phyloP scores from a whole-genome alignment of 2,329 filamentous ascomycete genomes.

The Clonostachys rosea region DNA sequence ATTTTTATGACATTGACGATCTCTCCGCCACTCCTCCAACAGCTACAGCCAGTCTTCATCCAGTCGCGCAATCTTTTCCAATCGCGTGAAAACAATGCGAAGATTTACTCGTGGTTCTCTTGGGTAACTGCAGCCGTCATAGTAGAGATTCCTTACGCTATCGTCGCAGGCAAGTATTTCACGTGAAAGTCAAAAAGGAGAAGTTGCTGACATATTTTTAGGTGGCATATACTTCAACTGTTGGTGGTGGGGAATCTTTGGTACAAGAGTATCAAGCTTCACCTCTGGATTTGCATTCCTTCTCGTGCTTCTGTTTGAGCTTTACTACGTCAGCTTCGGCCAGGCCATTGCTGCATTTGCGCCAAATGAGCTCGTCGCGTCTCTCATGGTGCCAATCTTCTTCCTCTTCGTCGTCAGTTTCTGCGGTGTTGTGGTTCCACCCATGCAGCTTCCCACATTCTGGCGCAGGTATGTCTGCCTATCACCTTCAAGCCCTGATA shows the following conservation, averaged over 20 bases:
- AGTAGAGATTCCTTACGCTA: constrained; percentile 65
- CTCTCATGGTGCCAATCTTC: constrained; percentile 62
- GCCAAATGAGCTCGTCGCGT: constrained; percentile 63
- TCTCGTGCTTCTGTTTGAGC: constrained; percentile 60
- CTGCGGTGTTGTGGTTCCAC: constrained; percentile 66
- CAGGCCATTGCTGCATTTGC: constrained; percentile 64
- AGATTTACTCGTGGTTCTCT: constrained; percentile 74
- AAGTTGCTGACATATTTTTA: too few relatives aligned
- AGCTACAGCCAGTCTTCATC: constrained; percentile 70
- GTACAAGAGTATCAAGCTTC: constrained; percentile 45
- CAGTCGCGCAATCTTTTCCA: constrained; percentile 63
- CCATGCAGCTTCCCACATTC: constrained; percentile 51
- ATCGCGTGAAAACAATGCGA: constrained; percentile 68
- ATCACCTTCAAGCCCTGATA: too few relatives aligned
- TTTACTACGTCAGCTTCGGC: constrained; percentile 61
- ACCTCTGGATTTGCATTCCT: constrained; percentile 59
- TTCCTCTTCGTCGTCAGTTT: constrained; percentile 68
- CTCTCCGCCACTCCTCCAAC: constrained; percentile 68
- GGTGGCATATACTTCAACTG: constrained; percentile 29
- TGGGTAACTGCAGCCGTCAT: constrained; percentile 63
- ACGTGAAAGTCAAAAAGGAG: constrained; percentile 28
- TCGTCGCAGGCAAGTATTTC: constrained; percentile 47
- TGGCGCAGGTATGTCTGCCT: constrained; percentile 38
- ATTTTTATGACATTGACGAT: constrained; percentile 76
- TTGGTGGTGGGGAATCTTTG: constrained; percentile 53